Base-by-base conservation (phyloP, 1,284 basidiomycete species). In the Vanrija pseudolonga region DNA sequence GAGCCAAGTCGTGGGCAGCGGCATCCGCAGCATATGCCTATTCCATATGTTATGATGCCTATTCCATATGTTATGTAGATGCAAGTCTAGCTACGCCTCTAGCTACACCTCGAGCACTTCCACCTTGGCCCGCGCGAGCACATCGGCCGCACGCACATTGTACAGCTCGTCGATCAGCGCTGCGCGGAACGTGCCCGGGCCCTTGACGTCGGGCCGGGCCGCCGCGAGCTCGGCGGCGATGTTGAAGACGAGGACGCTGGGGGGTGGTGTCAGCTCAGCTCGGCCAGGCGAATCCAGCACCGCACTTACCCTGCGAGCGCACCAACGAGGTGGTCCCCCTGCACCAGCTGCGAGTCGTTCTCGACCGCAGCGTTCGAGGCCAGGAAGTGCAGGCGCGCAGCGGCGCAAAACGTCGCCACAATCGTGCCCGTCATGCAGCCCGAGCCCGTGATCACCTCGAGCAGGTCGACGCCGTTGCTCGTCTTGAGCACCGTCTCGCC, bases 161-260 rank as follows among this genome's bases (percentile, higher is more conserved):
- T 83, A 85, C 45, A 95, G 77, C 65, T 86, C 86, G 68, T 97
- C 93, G 38, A 97, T 87, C 51, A 97, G 78, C 0, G 87, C 90
- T 18, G 89, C 82, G 20, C 95, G 76, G 78, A 97, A 96, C 0
- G 90, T 89, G 41, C 90, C 91, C 4, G 90, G 87, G 0, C 93
- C 94, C 47, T 79, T 80, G 22, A 95, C 89, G 56, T 87, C 84
- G 1, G 77, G 66, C 44, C 85, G 80, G n/a, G 73, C 73, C 0
- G 84, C 87, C 0, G 93, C 92, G 7, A 85, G 68, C 74, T 97
- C 90, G 9, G 89, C 85, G 3, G 91, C 92, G 36, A 96, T 79
- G 2, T 87, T 95, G 66, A 93, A 79, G 0, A 86, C 85, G 47
- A 94, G 78, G 0, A 94, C 82, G 1, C 90, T 91, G 26, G 46